Evolutionary conservation across 768 basidiomycete species (phyloP), one percentile per base, ranked within the genome.

Genomic region (Trichaptum fuscoviolaceum): DNA sequence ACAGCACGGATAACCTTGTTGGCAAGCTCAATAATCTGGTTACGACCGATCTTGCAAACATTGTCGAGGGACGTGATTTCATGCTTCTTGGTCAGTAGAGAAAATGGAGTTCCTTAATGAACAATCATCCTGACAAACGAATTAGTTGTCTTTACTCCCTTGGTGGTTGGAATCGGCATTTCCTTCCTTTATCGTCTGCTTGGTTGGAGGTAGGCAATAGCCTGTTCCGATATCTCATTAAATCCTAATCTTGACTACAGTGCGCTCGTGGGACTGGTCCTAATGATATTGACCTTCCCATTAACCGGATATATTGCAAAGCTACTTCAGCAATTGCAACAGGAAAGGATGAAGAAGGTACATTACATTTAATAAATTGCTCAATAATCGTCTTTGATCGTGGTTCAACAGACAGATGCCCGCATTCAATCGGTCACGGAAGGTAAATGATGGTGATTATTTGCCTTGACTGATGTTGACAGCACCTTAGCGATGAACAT

Each of bases 351-450:
- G 82, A 74, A 77, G 62, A 79, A 75, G 67, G 78, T 79, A 61
- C 36, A 73, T 65, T 9, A 35, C 34, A 23, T 12, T 9, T 25
- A 30, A 30, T 30, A 61, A 35, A 10, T 24, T 15, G 23, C 23
- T 17, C 30, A 3, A 17, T 17, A 25, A 4, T 30, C 27, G 15
- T 26, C 24, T 58, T 18, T 12, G 23, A 36, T 23, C 60, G 67
- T 18, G 61, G 30, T 15, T 57, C 8, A 61, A 5, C 27, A 82
- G 81, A 83, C 81, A 20, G 84, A 85, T 65, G 77, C 77, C 2
- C 76, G 84, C 7, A 79, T 84, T 0, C 82, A 83, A 66, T 70
- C 73, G 1, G 76, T 82, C 66, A 81, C 82, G 7, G 83, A 84
- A 69, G 73, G 78, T 75, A 63, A 66, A 71, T 66, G 35, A 77